These are phyloP conservation scores for Pythium inflatum DNA, from an alignment of 352 stramenopile species.

Conservation along the genomic window DNA sequence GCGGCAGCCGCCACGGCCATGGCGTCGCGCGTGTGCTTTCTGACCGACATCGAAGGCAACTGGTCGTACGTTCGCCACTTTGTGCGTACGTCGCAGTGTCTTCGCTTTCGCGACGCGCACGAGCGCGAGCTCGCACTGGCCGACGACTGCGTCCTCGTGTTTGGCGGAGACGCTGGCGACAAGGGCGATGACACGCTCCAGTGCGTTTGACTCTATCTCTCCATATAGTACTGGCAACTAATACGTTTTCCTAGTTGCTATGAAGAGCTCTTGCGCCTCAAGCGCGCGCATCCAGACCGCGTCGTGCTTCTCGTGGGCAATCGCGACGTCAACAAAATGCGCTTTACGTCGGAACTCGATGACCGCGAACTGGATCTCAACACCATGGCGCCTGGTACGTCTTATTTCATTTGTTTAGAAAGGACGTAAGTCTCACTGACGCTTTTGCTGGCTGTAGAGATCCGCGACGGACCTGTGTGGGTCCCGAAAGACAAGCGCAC, in stretches of 20 bases:
- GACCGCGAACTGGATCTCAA: constrained; percentile 70
- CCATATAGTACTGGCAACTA: background rate
- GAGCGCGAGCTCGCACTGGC: constrained; percentile 66
- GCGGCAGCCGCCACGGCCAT: constrained; percentile 9
- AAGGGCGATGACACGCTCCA: constrained; percentile 89
- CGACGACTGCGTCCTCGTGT: constrained; percentile 82
- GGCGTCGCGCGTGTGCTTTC: constrained; percentile 57
- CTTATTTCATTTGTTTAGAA: constrained; percentile 3
- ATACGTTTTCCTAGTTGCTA: constrained; percentile 51
- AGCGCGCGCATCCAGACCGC: constrained; percentile 83
- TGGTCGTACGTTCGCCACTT: constrained; percentile 78
- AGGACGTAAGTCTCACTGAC: too few species aligned
- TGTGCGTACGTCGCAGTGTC: constrained; percentile 60
- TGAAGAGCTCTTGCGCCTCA: constrained; percentile 84
- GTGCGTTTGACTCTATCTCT: constrained; percentile 15
- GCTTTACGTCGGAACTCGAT: constrained; percentile 85
- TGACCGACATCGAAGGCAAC: constrained; percentile 85
- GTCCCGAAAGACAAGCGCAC: constrained; percentile 59
- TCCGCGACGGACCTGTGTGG: constrained; percentile 70
- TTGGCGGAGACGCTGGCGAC: constrained; percentile 90
- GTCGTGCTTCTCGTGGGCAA: constrained; percentile 94
- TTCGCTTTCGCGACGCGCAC: constrained; percentile 44
- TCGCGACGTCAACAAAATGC: constrained; percentile 94
- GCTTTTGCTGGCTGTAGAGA: constrained; percentile 57
- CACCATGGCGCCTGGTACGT: constrained; percentile 61